Base-by-base conservation (phyloP, 2,329 filamentous ascomycete genomes). In the Triangularia verruculosa region DNA sequence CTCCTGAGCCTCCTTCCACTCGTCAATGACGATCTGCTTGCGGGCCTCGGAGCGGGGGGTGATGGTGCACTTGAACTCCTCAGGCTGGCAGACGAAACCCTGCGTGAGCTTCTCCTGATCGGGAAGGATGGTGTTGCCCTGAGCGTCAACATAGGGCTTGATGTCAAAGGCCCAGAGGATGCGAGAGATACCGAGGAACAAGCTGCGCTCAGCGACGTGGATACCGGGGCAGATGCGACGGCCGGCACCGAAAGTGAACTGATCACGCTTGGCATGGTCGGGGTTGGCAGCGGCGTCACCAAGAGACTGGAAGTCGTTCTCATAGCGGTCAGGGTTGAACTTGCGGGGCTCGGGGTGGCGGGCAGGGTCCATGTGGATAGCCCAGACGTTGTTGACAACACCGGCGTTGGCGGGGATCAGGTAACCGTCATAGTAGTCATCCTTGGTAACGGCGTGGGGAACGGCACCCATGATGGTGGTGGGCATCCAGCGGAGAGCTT, bases 201-300 rank as follows among this genome's bases (percentile, higher is more conserved):
- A 67, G 9, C 75, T 78, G 5, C 78, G 78, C 61, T 82, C 79
- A 0, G 82, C 82, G 2, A 87, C 75, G 59, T 85, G 81, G 28
- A 84, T 82, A 0, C 85, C 86, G 2, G 81, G 84, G 70, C 86
- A 88, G 52, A 86, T 78, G 24, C 85, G 77, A 5, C 84, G 76
- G 1, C 85, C 84, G 8, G 80, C 81, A 20, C 85, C 84, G 61
- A 85, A 87, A 0, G 77, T 78, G 70, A 83, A 86, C 8, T 82
- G 78, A 56, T 85, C 83, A 13, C 82, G 76, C 68, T 82, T 76
- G 13, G 68, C 61, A 4, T 63, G 55, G 27, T 74, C 72, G 13
- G 67, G 65, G 64, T 72, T 73, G 59, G 72, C 71, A 17, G 69
- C 69, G 0, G 75, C 71, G 57, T 73, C 68, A 30, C 67, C 65